Evolutionary conservation across 129 eudicot species (phyloP).

Genomic region (Glebionis coronaria): DNA sequence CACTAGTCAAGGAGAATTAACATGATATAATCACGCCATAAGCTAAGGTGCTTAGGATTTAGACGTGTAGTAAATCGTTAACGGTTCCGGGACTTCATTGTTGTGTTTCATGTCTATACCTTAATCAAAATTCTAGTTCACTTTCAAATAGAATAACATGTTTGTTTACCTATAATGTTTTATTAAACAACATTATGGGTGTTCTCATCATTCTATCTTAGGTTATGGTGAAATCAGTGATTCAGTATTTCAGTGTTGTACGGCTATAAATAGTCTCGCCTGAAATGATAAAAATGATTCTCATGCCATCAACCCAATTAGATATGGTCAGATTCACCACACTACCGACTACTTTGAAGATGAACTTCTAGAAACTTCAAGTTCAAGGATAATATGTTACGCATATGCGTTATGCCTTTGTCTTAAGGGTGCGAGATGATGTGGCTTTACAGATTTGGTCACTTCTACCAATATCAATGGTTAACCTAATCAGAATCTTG

Average conservation of each 20-base stretch:
- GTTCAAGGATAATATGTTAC: background rate
- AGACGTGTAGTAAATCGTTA: background rate
- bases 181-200: slow-evolving; percentile 6
- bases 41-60: slow-evolving; percentile 11
- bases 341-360: background rate
- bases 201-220: slow-evolving; percentile 4
- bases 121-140: background rate
- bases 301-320: background rate
- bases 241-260: slow-evolving; percentile 2
- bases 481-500: no score
- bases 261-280: slow-evolving; percentile 2
- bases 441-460: slow-evolving; percentile 3
- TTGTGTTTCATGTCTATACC: slow-evolving; percentile 11
- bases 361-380: background rate
- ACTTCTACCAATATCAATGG: background rate
- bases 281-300: slow-evolving; percentile 16
- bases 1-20: slow-evolving; percentile 9
- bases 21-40: slow-evolving; percentile 15
- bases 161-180: background rate
- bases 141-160: background rate
- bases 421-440: slow-evolving; percentile 5
- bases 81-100: background rate
- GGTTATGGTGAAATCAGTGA: slow-evolving; percentile 2
- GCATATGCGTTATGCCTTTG: background rate
- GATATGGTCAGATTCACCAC: background rate